Evolutionary conservation across 2,329 filamentous ascomycete species (phyloP).

Genomic region (Fusarium burgessii): DNA sequence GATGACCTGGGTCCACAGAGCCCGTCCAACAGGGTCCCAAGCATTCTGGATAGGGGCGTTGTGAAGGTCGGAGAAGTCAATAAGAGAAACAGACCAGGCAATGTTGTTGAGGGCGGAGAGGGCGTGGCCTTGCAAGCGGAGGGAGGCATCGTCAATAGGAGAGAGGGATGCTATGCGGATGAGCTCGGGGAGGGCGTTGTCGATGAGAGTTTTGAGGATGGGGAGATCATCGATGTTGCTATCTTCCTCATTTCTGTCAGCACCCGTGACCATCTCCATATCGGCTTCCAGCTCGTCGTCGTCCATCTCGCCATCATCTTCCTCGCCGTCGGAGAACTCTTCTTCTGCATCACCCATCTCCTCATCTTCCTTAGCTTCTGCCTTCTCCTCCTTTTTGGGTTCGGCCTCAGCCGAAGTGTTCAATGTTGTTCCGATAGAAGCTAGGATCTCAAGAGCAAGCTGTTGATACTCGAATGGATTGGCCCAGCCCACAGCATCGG

Average conservation of each 20-base stretch:
- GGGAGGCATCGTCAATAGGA: constrained; percentile 55
- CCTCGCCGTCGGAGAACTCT: constrained; percentile 53
- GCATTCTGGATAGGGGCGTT: constrained; percentile 64
- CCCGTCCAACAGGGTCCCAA: constrained; percentile 66
- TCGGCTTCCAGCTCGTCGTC: constrained; percentile 70
- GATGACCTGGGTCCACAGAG: constrained; percentile 70
- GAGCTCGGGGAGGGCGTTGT: constrained; percentile 56
- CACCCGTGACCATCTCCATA: constrained; percentile 72
- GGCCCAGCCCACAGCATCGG: constrained; percentile 54
- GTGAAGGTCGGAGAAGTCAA: constrained; percentile 68
- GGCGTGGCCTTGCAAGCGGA: constrained; percentile 64
- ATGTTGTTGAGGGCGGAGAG: constrained; percentile 75
- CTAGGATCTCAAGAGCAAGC: constrained; percentile 71
- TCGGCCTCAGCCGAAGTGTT: constrained; percentile 61
- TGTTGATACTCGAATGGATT: constrained; percentile 61
- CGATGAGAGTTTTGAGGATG: constrained; percentile 60
- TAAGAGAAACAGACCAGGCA: constrained; percentile 72
- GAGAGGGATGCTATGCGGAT: constrained; percentile 60
- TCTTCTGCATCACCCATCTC: constrained; percentile 55
- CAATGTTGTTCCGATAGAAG: constrained; percentile 72
- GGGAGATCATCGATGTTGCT: constrained; percentile 63
- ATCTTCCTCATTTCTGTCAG: constrained; percentile 55
- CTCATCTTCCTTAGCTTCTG: constrained; percentile 55
- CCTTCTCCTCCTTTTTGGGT: constrained; percentile 52
- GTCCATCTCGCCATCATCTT: constrained; percentile 66